These are phyloP conservation scores for Apiotrichum domesticum DNA, from an alignment of 1,284 basidiomycete genomes.

Conservation along the genomic window DNA sequence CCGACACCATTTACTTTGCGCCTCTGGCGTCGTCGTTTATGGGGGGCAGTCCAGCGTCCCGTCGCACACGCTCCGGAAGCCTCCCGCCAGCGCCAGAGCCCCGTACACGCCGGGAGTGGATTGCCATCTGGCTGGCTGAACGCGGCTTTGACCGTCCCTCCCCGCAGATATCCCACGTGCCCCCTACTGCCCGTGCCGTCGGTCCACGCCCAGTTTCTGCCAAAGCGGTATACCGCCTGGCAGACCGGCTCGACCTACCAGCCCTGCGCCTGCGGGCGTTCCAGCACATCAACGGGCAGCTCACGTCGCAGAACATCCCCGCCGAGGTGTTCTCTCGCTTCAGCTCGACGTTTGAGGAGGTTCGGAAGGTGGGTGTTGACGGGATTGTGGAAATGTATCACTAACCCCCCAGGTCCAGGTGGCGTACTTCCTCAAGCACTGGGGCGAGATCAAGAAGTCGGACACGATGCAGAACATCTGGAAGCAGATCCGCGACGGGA, in stretches of 20 bases:
- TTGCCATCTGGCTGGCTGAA: conserved; percentile 35
- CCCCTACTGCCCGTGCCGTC: conserved; percentile 14
- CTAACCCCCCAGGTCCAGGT: conserved; percentile 57
- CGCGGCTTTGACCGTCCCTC: conserved; percentile 15
- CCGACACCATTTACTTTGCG: conserved; percentile 74
- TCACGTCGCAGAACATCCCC: conserved; percentile 72
- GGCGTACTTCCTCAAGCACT: conserved; percentile 69
- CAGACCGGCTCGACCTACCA: conserved; percentile 56
- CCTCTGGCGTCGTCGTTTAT: conserved; percentile 62
- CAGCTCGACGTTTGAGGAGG: conserved; percentile 70
- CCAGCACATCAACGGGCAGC: conserved; percentile 67
- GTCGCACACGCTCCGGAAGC: background rate
- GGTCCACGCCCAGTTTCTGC: conserved; percentile 74
- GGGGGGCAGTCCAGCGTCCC: background rate
- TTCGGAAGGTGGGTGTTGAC: conserved; percentile 58
- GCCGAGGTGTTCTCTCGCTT: conserved; percentile 82
- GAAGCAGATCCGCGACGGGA: conserved; percentile 69
- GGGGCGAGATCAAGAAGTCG: conserved; percentile 71
- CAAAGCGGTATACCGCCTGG: conserved; percentile 80
- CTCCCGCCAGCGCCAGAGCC: conserved; percentile 1
- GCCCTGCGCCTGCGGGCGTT: conserved; percentile 41
- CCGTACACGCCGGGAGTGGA: conserved; percentile 33
- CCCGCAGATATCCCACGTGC: background rate
- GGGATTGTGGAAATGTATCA: background rate
- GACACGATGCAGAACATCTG: conserved; percentile 76